Percentiles rank a stretch among this genome's conserved stretches.
Evolutionary conservation across 106 monocot genomes (phyloP).

Genomic region (Alisma plantagoaquatica): DNA sequence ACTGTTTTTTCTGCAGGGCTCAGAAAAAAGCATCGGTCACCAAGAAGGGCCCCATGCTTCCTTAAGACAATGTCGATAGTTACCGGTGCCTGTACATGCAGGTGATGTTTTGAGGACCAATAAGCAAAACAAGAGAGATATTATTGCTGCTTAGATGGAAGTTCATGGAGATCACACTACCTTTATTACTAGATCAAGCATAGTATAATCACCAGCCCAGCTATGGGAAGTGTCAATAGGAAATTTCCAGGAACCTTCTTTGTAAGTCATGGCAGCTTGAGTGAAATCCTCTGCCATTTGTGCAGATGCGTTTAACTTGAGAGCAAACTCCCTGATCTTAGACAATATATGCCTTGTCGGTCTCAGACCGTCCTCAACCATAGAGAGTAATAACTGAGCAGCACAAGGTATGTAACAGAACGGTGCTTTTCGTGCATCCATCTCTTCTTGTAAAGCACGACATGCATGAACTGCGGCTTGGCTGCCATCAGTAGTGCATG

Average conservation of each 20-base stretch:
- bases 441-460: constrained; percentile 54
- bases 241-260: constrained; percentile 79
- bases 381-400: constrained; percentile 52
- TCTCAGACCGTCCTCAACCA: constrained; percentile 63
- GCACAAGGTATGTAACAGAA: constrained; percentile 80
- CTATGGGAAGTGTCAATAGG: constrained; percentile 78
- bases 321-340: constrained; percentile 66
- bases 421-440: constrained; percentile 40
- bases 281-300: constrained; percentile 65
- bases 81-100: constrained; percentile 43
- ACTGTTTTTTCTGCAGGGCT: constrained; percentile 44
- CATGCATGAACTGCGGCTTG: constrained; percentile 59
- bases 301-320: constrained; percentile 37
- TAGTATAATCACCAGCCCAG: constrained; percentile 69
- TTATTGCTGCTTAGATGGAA: no score
- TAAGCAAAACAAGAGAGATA: background rate
- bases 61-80: constrained; percentile 61
- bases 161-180: constrained; percentile 22
- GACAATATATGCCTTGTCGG: constrained; percentile 44
- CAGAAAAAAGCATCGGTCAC: constrained; percentile 34
- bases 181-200: constrained; percentile 81
- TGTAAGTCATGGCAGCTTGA: constrained; percentile 43
- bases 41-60: constrained; percentile 58
- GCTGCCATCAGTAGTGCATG: constrained; percentile 61
- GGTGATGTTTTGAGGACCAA: background rate